Evolutionary conservation across 1,139 yeast genomes (phyloP).

Genomic region (Entelexis paramagnoliae): DNA sequence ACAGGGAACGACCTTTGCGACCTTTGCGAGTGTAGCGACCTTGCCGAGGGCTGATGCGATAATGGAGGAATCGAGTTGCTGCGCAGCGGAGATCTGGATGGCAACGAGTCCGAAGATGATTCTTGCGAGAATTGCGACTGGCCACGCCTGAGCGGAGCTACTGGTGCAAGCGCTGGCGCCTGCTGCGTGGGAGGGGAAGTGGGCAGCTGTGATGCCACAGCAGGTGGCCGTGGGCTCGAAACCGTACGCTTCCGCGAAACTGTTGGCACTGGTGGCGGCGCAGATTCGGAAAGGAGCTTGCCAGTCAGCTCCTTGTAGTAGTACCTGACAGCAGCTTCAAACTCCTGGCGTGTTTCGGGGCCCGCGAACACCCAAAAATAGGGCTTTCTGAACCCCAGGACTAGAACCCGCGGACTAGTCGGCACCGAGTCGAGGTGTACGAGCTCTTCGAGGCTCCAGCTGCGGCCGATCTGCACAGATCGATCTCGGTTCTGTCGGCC

Average conservation of each 20-base stretch:
- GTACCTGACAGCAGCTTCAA: constrained; percentile 10
- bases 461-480: constrained; percentile 78
- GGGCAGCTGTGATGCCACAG: neutral
- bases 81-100: neutral
- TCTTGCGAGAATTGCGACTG: neutral
- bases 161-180: neutral
- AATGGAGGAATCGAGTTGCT: neutral
- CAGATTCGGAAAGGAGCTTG: neutral
- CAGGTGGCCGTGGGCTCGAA: neutral
- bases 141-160: constrained; percentile 1
- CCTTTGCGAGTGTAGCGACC: neutral
- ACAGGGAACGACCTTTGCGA: neutral
- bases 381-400: constrained; percentile 57
- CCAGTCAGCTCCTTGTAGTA: constrained; percentile 6
- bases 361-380: constrained; percentile 80
- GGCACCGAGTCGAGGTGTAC: constrained; percentile 44
- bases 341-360: constrained; percentile 32
- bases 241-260: constrained; percentile 13
- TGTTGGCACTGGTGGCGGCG: constrained; percentile 13
- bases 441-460: constrained; percentile 81
- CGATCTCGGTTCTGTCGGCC: constrained; percentile 73
- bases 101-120: neutral
- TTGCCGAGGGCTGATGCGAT: neutral
- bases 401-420: constrained; percentile 37
- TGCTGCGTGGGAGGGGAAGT: neutral